Conservation (phyloP, 306 rosid genomes). For the Vigna angularis region DNA sequence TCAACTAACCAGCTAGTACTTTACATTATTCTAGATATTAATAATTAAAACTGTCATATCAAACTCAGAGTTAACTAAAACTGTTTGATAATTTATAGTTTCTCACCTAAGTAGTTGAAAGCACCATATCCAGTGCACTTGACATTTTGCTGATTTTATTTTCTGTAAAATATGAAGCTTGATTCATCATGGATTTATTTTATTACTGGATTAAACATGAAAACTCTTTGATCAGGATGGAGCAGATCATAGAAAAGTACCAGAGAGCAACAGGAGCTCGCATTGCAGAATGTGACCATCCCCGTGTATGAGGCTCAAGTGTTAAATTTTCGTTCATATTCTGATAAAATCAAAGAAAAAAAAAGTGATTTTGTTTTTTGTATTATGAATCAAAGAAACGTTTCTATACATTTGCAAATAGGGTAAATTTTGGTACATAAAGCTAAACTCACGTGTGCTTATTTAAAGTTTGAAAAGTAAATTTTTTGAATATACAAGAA, state of each 20-base stretch:
- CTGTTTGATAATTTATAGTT: neutral
- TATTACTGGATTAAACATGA: neutral
- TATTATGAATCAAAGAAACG: too few species aligned
- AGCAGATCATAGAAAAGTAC: conserved; percentile 69
- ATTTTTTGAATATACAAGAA: too few species aligned
- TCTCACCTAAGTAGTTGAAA: neutral
- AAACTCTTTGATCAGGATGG: conserved; percentile 60
- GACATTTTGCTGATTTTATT: neutral
- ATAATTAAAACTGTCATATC: neutral
- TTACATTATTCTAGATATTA: neutral
- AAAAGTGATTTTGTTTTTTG: too few species aligned
- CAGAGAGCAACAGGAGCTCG: conserved; percentile 55
- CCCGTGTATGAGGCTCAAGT: conserved; percentile 11
- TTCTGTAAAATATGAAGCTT: neutral
- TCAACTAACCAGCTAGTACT: neutral
- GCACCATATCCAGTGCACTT: neutral
- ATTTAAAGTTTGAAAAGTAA: too few species aligned
- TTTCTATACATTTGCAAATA: too few species aligned
- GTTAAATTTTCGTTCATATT: neutral
- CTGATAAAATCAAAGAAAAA: too few species aligned
- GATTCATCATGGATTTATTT: neutral
- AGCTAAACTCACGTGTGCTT: too few species aligned
- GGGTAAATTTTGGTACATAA: too few species aligned
- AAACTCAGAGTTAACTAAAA: neutral
- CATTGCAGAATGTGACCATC: conserved; percentile 45